A percentile compares a stretch with the other conserved stretches of the same genome.
Evolutionary conservation across 495 filamentous ascomycete species (phyloP).

Genomic region (Lindgomyces ingoldianus): DNA sequence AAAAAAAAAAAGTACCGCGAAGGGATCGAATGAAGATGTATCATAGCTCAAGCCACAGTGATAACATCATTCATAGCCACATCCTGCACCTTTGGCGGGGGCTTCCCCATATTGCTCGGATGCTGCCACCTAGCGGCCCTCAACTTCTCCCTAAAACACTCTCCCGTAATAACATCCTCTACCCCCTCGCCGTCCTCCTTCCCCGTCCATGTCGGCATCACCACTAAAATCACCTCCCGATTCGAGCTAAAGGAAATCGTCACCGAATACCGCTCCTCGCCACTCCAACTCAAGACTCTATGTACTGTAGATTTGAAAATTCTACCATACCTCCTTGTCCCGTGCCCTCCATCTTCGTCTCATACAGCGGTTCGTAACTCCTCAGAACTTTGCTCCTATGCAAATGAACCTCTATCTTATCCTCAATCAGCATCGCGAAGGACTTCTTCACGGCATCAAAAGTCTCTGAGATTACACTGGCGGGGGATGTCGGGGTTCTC

Average conservation of each 20-base stretch:
- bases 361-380: slow-evolving; percentile 17
- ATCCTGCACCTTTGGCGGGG: slow-evolving; percentile 15
- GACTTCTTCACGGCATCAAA: slow-evolving; percentile 27
- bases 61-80: slow-evolving; percentile 2
- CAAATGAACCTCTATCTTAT: slow-evolving; percentile 27
- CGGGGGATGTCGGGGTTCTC: slow-evolving; percentile 38
- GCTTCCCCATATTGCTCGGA: slow-evolving; percentile 21
- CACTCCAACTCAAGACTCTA: slow-evolving; percentile 13
- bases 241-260: slow-evolving; percentile 20
- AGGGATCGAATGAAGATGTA: neutral
- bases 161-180: slow-evolving; percentile 4
- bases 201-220: slow-evolving; percentile 5
- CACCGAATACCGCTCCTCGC: slow-evolving; percentile 17
- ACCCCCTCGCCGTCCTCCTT: neutral
- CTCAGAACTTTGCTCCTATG: slow-evolving; percentile 10
- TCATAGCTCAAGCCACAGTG: neutral
- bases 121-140: slow-evolving; percentile 25
- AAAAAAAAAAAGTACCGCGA: neutral
- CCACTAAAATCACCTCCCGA: slow-evolving; percentile 7
- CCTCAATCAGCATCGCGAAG: slow-evolving; percentile 24
- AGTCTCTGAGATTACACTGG: slow-evolving; percentile 4
- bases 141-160: slow-evolving; percentile 20
- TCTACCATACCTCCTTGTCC: slow-evolving; percentile 6
- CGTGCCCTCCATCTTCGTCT: slow-evolving; percentile 16
- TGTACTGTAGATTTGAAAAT: slow-evolving; percentile 18